Percentiles rank a stretch among this genome's conserved stretches.
Evolutionary conservation across 169 alveolate species (phyloP).

Genomic region (Theileria parva): DNA sequence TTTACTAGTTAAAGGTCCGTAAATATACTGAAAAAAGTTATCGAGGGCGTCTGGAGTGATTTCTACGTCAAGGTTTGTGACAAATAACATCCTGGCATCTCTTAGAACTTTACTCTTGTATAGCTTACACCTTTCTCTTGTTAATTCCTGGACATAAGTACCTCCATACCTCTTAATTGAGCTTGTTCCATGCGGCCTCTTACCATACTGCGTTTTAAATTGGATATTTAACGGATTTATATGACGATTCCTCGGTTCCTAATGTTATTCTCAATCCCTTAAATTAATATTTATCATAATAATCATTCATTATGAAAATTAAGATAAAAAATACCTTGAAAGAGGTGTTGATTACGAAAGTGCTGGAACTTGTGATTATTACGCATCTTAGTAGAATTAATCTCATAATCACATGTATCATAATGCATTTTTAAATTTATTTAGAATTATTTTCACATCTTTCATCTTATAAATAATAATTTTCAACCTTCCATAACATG

Average conservation of each 20-base stretch:
- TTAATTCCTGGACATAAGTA: constrained; percentile 58
- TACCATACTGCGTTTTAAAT: constrained; percentile 54
- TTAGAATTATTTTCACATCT: not conserved
- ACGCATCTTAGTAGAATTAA: not conserved
- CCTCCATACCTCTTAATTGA: constrained; percentile 37
- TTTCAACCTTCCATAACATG: not conserved
- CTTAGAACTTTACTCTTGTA: constrained; percentile 37
- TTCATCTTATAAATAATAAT: not conserved
- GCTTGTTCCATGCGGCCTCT: constrained; percentile 59
- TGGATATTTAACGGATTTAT: constrained; percentile 30
- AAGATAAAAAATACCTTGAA: not conserved
- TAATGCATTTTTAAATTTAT: not conserved
- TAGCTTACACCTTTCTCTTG: constrained; percentile 51
- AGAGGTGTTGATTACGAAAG: not conserved
- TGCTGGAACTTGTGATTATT: not conserved
- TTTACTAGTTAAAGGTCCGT: constrained; percentile 56
- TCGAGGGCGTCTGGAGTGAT: constrained; percentile 66
- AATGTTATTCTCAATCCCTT: not conserved
- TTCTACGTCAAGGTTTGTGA: constrained; percentile 60
- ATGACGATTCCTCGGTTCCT: not conserved
- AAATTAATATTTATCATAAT: not conserved
- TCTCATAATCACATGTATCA: not conserved
- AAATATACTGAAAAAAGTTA: constrained; percentile 54
- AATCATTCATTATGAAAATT: not conserved
- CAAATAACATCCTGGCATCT: constrained; percentile 59